Percentiles rank a stretch among this genome's conserved stretches.
These are phyloP conservation scores for Drechslerella stenobrocha DNA, from an alignment of 2,329 filamentous ascomycete species.

Conservation along the genomic window DNA sequence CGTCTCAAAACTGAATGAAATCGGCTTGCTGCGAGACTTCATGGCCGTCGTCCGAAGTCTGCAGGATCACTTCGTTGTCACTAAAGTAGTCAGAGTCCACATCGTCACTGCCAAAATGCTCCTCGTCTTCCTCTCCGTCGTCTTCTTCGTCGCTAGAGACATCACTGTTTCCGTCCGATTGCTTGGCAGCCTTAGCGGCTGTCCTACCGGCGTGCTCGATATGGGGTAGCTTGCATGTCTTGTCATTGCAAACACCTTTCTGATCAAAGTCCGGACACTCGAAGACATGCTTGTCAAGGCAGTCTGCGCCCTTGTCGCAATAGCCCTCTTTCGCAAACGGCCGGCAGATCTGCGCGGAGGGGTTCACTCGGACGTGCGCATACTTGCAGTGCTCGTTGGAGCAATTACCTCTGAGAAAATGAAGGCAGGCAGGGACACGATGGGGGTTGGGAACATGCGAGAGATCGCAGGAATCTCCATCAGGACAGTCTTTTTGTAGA, in stretches of 20 bases:
- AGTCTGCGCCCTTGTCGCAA: constrained; percentile 78
- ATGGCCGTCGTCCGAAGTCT: constrained; percentile 55
- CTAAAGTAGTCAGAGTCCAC: constrained; percentile 68
- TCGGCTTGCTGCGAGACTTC: constrained; percentile 62
- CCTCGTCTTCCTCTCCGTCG: constrained; percentile 69
- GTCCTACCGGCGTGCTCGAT: constrained; percentile 81
- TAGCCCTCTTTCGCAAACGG: constrained; percentile 84
- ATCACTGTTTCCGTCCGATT: constrained; percentile 53
- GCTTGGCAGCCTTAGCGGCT: constrained; percentile 54
- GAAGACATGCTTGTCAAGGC: constrained; percentile 80
- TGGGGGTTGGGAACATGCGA: constrained; percentile 83
- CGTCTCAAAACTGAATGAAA: constrained; percentile 59
- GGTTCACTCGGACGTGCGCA: constrained; percentile 77
- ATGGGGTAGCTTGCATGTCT: constrained; percentile 82
- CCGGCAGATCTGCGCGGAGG: constrained; percentile 77
- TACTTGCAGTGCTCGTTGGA: constrained; percentile 84
- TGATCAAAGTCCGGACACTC: constrained; percentile 97
- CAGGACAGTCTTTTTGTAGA: constrained; percentile 74
- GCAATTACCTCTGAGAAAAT: constrained; percentile 88
- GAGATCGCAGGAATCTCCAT: constrained; percentile 80
- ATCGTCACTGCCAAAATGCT: constrained; percentile 71
- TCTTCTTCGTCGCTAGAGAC: constrained; percentile 58
- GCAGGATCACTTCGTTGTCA: constrained; percentile 60
- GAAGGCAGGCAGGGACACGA: constrained; percentile 82
- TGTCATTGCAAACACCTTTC: constrained; percentile 76